Evolutionary conservation across 805 yeast genomes (phyloP).

Genomic region (Wickerhamomyces silvicola): DNA sequence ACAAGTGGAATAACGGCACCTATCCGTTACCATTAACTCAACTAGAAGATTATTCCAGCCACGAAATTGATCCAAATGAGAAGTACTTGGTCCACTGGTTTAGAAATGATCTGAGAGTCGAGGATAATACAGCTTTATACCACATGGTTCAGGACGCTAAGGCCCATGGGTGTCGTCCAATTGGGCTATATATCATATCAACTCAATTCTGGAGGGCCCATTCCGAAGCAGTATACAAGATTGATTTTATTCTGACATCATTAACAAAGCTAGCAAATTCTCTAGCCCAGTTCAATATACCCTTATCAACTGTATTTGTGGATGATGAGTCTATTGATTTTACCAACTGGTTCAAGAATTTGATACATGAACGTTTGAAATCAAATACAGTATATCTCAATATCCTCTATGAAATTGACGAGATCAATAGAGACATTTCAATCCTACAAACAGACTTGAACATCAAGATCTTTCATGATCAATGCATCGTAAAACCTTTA

Average conservation of each 20-base stretch:
- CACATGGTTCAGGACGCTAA: slow-evolving; percentile 29
- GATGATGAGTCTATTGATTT: slow-evolving; percentile 15
- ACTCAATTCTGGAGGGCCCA: slow-evolving; percentile 37
- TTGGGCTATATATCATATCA: slow-evolving; percentile 36
- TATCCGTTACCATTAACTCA: too few species aligned
- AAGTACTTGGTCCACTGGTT: slow-evolving; percentile 38
- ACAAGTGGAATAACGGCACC: too few species aligned
- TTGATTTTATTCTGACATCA: slow-evolving; percentile 31
- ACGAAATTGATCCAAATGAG: slow-evolving; percentile 2
- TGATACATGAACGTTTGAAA: slow-evolving; percentile 8
- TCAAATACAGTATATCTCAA: slow-evolving; percentile 21
- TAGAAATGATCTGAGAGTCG: slow-evolving; percentile 37
- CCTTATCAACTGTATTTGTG: slow-evolving; percentile 24
- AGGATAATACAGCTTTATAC: slow-evolving; percentile 37
- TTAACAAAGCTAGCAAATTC: slow-evolving; percentile 26
- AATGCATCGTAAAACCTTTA: slow-evolving; percentile 38
- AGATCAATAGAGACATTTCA: slow-evolving; percentile 25
- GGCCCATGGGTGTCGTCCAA: too few species aligned
- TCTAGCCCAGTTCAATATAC: slow-evolving; percentile 30
- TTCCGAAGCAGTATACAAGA: slow-evolving; percentile 35
- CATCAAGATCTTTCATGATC: slow-evolving; percentile 29
- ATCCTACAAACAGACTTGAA: slow-evolving; percentile 12
- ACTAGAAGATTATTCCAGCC: too few species aligned
- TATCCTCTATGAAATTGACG: slow-evolving; percentile 32
- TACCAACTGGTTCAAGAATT: slow-evolving; percentile 17